Conservation (phyloP, 225 moss, liverwort and hornwort species). For the Takakia lepidozioides region DNA sequence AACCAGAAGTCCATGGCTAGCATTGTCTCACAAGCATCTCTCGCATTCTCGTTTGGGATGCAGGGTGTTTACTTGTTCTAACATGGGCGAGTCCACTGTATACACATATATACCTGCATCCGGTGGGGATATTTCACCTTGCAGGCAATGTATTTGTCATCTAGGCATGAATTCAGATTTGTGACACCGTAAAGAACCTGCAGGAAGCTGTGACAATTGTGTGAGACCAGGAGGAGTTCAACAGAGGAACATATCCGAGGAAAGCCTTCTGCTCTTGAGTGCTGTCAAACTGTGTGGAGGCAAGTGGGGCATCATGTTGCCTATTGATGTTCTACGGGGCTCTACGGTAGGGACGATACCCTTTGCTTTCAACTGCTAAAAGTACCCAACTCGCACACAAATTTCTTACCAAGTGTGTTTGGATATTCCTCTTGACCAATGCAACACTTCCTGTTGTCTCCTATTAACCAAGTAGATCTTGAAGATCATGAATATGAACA, state of each 20-base stretch:
- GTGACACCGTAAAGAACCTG: slow-evolving; percentile 4
- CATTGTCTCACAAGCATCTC: no score
- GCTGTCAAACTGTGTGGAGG: slow-evolving; percentile 69
- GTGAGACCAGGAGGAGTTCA: slow-evolving; percentile 51
- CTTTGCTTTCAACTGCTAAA: no score
- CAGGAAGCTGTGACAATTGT: slow-evolving; percentile 84
- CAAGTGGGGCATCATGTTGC: slow-evolving; percentile 75
- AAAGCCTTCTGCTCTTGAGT: slow-evolving; percentile 66
- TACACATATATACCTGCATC: no score
- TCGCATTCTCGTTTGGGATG: no score
- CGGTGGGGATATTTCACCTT: no score
- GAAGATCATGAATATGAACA: no score
- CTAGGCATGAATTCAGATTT: no score
- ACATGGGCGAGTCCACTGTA: no score
- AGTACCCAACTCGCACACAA: neutral
- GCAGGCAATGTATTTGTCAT: no score
- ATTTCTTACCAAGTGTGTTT: neutral
- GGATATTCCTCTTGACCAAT: neutral
- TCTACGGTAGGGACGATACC: slow-evolving; percentile 63
- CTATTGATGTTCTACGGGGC: slow-evolving; percentile 86
- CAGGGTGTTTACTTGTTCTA: no score
- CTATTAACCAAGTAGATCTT: no score
- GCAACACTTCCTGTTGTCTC: neutral
- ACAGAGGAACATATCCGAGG: slow-evolving; percentile 53
- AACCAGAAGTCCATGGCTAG: no score